Evolutionary conservation across 2,329 filamentous ascomycete species (phyloP).

Genomic region (Gremmenia infestans): DNA sequence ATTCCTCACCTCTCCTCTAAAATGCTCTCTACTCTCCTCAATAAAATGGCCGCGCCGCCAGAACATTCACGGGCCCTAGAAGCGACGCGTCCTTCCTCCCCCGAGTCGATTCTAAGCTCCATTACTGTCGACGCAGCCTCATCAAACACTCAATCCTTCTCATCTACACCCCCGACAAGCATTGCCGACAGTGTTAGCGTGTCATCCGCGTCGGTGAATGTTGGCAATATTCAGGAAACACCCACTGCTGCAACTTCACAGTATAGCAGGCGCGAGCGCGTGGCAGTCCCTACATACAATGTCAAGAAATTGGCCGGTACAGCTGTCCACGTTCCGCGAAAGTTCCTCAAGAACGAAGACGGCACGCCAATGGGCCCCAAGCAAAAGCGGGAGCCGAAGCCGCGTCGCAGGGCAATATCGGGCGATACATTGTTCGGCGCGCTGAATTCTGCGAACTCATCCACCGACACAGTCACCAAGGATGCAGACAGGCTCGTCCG

Average conservation of each 20-base stretch:
- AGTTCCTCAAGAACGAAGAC: slow-evolving; percentile 41
- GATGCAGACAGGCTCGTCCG: slow-evolving; percentile 28
- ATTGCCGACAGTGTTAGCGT: slow-evolving; percentile 58
- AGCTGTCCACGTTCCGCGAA: slow-evolving; percentile 45
- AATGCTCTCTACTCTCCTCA: slow-evolving; percentile 23
- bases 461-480: slow-evolving; percentile 23
- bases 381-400: slow-evolving; percentile 6
- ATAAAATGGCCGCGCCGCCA: slow-evolving; percentile 18
- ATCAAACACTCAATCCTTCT: slow-evolving; percentile 27
- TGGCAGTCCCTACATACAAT: slow-evolving; percentile 61
- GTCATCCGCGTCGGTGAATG: slow-evolving; percentile 39
- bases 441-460: slow-evolving; percentile 28
- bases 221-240: slow-evolving; percentile 13
- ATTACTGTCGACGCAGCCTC: slow-evolving; percentile 25
- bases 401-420: slow-evolving; percentile 42
- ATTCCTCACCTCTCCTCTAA: slow-evolving; percentile 3
- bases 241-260: slow-evolving; percentile 18
- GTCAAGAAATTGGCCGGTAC: slow-evolving; percentile 58
- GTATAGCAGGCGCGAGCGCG: slow-evolving; percentile 51
- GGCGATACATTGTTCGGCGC: slow-evolving; percentile 33
- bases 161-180: slow-evolving; percentile 59
- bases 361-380: slow-evolving; percentile 20
- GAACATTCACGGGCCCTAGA: slow-evolving; percentile 9
- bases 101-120: slow-evolving; percentile 25
- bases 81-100: slow-evolving; percentile 23